Percentiles rank a stretch among this genome's conserved stretches.
Evolutionary conservation across 257 asterid species (phyloP).

Genomic region (Hygrophila difformis): DNA sequence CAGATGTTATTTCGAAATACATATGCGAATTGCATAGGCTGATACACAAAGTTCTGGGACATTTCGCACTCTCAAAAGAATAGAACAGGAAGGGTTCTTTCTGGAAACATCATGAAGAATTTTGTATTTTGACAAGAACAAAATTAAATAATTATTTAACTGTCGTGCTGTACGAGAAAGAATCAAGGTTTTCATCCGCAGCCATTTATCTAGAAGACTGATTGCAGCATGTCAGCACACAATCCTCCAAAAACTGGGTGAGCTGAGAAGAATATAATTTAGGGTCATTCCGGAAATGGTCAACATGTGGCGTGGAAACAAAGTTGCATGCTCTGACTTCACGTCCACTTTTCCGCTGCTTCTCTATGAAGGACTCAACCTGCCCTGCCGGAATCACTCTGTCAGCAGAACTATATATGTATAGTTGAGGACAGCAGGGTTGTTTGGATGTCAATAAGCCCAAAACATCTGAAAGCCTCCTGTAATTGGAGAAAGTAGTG

Average conservation of each 20-base stretch:
- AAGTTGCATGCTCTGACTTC: conserved; percentile 87
- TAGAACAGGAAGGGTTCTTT: background rate
- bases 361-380: conserved; percentile 81
- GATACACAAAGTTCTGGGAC: background rate
- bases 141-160: background rate
- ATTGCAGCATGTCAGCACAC: conserved; percentile 49
- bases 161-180: no score
- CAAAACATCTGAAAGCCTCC: conserved; percentile 78
- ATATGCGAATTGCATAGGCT: no score
- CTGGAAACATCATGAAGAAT: background rate
- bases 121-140: background rate
- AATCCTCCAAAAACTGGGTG: conserved; percentile 66
- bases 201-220: conserved; percentile 31
- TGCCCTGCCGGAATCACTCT: conserved; percentile 71
- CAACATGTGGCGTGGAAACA: conserved; percentile 81
- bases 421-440: conserved; percentile 85
- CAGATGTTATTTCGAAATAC: no score
- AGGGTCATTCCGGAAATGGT: conserved; percentile 80
- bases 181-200: conserved; percentile 20
- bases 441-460: conserved; percentile 54
- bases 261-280: conserved; percentile 77
- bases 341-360: conserved; percentile 59
- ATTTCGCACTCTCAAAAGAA: background rate
- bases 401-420: conserved; percentile 94
- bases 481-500: conserved; percentile 20